phyloP scores from a whole-genome alignment of 2,329 filamentous ascomycete genomes.

The Nothopassalora personata region DNA sequence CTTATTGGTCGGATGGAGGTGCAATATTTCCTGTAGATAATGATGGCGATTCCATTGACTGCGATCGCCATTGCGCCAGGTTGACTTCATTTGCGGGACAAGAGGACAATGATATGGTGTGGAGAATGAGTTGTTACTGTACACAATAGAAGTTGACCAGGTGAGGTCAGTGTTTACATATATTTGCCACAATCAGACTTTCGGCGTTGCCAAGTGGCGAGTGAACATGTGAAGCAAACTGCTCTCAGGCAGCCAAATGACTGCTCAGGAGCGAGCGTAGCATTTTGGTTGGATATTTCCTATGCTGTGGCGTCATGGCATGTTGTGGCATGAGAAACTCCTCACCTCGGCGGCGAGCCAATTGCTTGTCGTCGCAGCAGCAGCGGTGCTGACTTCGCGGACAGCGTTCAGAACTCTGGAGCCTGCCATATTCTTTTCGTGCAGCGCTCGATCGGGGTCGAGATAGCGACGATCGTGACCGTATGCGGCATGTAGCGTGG shows the following conservation, averaged over 20 bases:
- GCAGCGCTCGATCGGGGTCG: not conserved
- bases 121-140: not conserved
- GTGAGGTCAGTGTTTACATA: not conserved
- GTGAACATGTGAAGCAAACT: constrained; percentile 2
- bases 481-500: not conserved
- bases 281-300: not conserved
- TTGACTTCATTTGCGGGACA: constrained; percentile 19
- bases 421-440: not conserved
- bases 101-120: not conserved
- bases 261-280: not conserved
- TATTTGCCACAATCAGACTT: not conserved
- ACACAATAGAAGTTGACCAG: not conserved
- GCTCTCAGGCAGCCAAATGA: constrained; percentile 2
- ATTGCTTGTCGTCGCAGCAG: not conserved
- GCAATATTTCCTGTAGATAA: constrained; percentile 13
- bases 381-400: not conserved
- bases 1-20: constrained; percentile 15
- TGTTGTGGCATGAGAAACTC: not conserved
- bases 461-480: not conserved
- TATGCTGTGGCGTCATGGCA: not conserved
- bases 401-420: not conserved
- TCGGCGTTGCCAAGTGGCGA: not conserved
- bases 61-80: constrained; percentile 16
- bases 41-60: constrained; percentile 16
- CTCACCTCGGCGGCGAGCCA: not conserved